Percentiles rank a stretch among this genome's conserved stretches.
Conservation (phyloP, 78 protist species). For the Dictyostelium capitatum region DNA sequence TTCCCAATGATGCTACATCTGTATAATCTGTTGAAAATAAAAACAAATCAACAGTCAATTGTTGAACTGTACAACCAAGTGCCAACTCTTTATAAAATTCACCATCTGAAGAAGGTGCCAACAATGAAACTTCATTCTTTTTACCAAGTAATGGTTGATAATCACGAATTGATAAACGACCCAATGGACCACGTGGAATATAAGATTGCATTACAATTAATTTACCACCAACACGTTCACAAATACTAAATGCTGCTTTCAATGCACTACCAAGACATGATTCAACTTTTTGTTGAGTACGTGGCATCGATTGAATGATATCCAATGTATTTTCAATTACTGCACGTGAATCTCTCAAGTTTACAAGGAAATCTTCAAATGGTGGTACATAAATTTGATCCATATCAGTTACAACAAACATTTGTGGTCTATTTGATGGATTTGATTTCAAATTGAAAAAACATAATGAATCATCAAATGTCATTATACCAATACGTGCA, state of each 20-base stretch:
- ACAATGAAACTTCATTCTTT: slow-evolving; percentile 59
- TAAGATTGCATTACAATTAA: slow-evolving; percentile 65
- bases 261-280: slow-evolving; percentile 79
- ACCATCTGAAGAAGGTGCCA: slow-evolving; percentile 57
- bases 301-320: slow-evolving; percentile 55
- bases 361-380: slow-evolving; percentile 79
- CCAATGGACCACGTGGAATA: slow-evolving; percentile 80
- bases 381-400: slow-evolving; percentile 70
- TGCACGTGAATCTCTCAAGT: slow-evolving; percentile 56
- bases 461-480: slow-evolving; percentile 82
- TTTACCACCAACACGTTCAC: slow-evolving; percentile 82
- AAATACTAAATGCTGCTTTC: slow-evolving; percentile 44
- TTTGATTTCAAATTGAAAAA: slow-evolving; percentile 69
- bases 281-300: slow-evolving; percentile 68
- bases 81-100: slow-evolving; percentile 87
- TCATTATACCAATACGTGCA: slow-evolving; percentile 79
- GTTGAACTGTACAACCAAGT: slow-evolving; percentile 49
- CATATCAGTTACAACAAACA: slow-evolving; percentile 84
- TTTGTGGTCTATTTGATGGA: slow-evolving; percentile 66
- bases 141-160: slow-evolving; percentile 68
- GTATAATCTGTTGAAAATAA: slow-evolving; percentile 55
- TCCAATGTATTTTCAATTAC: slow-evolving; percentile 38
- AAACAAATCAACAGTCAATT: slow-evolving; percentile 82
- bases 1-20: slow-evolving; percentile 60
- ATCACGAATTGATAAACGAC: slow-evolving; percentile 70